phyloP scores from a whole-genome alignment of 306 rosid genomes.

The Cucumis hystrix region DNA sequence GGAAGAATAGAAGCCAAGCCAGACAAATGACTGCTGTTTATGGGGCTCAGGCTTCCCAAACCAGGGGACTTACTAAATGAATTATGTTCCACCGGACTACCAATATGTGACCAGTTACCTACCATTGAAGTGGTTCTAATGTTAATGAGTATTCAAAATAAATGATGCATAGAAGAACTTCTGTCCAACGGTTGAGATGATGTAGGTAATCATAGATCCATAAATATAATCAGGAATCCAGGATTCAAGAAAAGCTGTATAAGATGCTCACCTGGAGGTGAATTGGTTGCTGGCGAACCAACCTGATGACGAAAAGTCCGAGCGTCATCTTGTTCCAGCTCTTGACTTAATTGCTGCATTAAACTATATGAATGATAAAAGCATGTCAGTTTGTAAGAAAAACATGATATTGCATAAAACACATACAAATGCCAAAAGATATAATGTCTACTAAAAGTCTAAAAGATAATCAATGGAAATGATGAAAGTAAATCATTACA shows the following conservation, averaged over 20 bases:
- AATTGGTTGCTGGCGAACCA: slow-evolving; percentile 70
- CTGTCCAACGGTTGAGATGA: background rate
- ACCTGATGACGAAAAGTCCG: slow-evolving; percentile 58
- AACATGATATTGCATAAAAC: background rate
- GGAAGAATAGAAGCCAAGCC: slow-evolving; percentile 84
- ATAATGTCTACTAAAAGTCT: background rate
- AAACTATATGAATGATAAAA: slow-evolving; percentile 31
- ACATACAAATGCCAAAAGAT: background rate
- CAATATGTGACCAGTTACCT: slow-evolving; percentile 73
- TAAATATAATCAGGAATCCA: background rate
- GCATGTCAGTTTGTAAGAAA: background rate
- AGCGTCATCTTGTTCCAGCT: slow-evolving; percentile 75
- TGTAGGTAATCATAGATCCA: background rate
- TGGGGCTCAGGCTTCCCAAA: slow-evolving; percentile 55
- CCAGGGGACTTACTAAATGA: slow-evolving; percentile 64
- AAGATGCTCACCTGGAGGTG: slow-evolving; percentile 64
- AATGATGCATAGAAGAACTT: background rate
- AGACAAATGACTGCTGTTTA: slow-evolving; percentile 49
- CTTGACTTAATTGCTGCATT: slow-evolving; percentile 81
- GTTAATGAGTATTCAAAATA: background rate
- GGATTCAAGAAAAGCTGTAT: background rate
- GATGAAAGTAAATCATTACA: background rate
- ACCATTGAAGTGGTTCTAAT: slow-evolving; percentile 6
- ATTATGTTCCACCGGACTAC: slow-evolving; percentile 69
- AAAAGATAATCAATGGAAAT: background rate